Conservation (phyloP, 768 basidiomycete species). For the Tylopilus plumbeoviolaceoides region DNA sequence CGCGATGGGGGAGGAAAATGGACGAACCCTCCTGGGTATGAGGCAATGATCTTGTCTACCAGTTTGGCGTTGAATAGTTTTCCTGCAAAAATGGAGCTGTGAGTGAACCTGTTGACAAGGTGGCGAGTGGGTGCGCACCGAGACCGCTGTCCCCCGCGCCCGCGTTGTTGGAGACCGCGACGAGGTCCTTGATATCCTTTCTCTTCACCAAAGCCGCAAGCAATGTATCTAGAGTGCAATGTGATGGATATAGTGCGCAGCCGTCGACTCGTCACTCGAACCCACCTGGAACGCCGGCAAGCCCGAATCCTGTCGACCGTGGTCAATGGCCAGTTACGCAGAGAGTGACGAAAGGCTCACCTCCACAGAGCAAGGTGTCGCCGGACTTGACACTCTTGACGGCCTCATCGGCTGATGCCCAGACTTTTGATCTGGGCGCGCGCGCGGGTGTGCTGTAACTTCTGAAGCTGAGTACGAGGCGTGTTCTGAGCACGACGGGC, state of each 20-base stretch:
- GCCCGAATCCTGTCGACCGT: constrained; percentile 66
- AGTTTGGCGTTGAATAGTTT: constrained; percentile 72
- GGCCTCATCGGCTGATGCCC: constrained; percentile 77
- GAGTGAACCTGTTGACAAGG: neutral
- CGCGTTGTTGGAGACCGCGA: constrained; percentile 87
- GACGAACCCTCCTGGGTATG: constrained; percentile 80
- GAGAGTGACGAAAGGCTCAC: constrained; percentile 38
- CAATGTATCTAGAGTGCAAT: constrained; percentile 59
- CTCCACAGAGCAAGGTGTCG: constrained; percentile 74
- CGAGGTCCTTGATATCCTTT: constrained; percentile 68
- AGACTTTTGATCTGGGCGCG: constrained; percentile 60
- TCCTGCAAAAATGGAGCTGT: constrained; percentile 38
- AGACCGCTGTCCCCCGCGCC: constrained; percentile 68
- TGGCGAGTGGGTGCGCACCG: constrained; percentile 36
- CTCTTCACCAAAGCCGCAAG: constrained; percentile 73
- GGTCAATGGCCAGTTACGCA: neutral
- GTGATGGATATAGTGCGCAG: neutral
- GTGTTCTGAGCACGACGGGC: constrained; percentile 19
- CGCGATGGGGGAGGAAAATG: neutral
- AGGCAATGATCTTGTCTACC: constrained; percentile 79
- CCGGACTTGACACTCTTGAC: constrained; percentile 80
- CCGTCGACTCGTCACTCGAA: neutral
- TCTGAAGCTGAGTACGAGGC: constrained; percentile 12
- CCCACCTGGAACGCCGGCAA: constrained; percentile 83
- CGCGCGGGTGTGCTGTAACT: constrained; percentile 25